Percentiles rank a stretch among this genome's conserved stretches.
Conservation (phyloP, 768 basidiomycete genomes). For the Macrolepiota dolichaula region DNA sequence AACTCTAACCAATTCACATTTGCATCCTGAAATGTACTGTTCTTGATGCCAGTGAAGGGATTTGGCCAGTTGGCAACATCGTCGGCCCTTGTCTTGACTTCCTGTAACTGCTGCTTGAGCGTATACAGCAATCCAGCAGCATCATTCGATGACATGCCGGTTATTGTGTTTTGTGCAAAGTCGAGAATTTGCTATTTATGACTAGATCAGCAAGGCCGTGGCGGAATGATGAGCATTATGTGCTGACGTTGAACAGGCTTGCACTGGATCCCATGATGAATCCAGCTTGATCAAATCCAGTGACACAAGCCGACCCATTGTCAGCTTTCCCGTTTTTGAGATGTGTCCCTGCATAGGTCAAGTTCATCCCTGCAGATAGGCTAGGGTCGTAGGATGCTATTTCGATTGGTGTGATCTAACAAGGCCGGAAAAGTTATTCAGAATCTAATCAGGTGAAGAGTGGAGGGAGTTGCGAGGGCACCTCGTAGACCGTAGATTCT, state of each 20-base stretch:
- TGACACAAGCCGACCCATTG: conserved; percentile 59
- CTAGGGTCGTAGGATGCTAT: conserved; percentile 73
- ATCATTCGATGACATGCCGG: conserved; percentile 32
- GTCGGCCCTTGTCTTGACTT: conserved; percentile 48
- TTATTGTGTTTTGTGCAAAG: conserved; percentile 37
- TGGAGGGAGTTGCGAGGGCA: conserved; percentile 21
- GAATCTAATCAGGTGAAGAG: neutral
- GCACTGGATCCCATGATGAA: conserved; percentile 79
- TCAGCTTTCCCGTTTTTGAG: conserved; percentile 53
- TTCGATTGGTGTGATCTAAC: conserved; percentile 59
- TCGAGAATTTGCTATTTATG: conserved; percentile 45
- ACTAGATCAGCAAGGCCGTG: neutral
- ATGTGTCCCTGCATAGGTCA: conserved; percentile 62
- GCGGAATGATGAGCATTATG: neutral
- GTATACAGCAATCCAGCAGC: conserved; percentile 42
- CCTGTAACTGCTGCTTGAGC: conserved; percentile 42
- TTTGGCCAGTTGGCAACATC: conserved; percentile 73
- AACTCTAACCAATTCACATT: conserved; percentile 53
- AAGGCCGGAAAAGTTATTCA: neutral
- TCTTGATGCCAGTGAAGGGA: conserved; percentile 50
- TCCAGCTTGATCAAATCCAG: conserved; percentile 69
- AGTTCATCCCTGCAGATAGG: conserved; percentile 66
- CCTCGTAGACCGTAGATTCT: conserved; percentile 56
- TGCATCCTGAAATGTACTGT: conserved; percentile 50
- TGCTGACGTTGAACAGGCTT: conserved; percentile 58